A percentile compares a stretch with the other conserved stretches of the same genome.
These are phyloP conservation scores for Paramecium tetraurelia DNA, from an alignment of 73 alveolate genomes.

Conservation along the genomic window DNA sequence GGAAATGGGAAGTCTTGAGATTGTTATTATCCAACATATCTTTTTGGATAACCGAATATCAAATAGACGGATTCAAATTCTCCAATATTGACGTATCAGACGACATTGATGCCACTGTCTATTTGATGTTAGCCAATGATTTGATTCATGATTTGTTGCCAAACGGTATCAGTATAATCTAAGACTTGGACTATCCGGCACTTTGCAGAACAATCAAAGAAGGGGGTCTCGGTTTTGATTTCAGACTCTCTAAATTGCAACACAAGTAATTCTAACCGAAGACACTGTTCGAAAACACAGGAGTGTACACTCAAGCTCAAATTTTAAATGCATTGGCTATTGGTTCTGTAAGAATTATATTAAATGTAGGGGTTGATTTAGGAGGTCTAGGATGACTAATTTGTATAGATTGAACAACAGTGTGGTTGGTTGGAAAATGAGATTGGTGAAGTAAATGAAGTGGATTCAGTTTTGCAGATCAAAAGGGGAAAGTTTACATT, in stretches of 20 bases:
- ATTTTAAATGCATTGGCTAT: neutral
- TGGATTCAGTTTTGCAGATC: neutral
- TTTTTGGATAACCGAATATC: slow-evolving; percentile 88
- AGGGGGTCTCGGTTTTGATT: slow-evolving; percentile 99
- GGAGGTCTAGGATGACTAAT: neutral
- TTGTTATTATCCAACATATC: slow-evolving; percentile 93
- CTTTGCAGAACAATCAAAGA: slow-evolving; percentile 90
- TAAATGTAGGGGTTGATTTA: neutral
- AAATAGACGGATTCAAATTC: slow-evolving; percentile 97
- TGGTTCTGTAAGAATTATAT: neutral
- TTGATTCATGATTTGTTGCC: slow-evolving; percentile 86
- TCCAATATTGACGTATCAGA: slow-evolving; percentile 57
- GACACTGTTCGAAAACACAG: neutral
- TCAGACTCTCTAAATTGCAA: slow-evolving; percentile 64
- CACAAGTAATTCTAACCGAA: neutral
- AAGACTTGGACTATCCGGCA: slow-evolving; percentile 97
- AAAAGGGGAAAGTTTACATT: neutral
- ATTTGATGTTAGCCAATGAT: slow-evolving; percentile 97
- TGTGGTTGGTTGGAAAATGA: neutral
- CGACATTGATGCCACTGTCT: slow-evolving; percentile 83
- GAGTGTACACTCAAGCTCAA: neutral
- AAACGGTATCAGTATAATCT: slow-evolving; percentile 93
- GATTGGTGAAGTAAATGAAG: neutral
- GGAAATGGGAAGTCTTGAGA: slow-evolving; percentile 88
- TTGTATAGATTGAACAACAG: neutral